phyloP scores from a whole-genome alignment of 805 yeast genomes.

The Candida multigemmis region DNA sequence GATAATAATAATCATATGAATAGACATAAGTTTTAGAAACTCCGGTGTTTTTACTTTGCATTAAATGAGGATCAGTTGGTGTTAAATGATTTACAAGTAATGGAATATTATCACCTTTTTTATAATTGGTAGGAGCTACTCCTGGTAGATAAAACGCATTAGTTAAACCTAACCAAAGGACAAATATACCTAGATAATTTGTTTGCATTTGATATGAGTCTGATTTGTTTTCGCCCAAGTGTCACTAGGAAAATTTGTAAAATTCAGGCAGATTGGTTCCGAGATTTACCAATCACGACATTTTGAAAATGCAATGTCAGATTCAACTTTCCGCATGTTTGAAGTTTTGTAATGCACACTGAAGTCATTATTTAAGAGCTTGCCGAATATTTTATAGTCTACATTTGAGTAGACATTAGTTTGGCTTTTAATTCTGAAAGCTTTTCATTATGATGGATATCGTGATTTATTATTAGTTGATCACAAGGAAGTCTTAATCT shows the following conservation, averaged over 20 bases:
- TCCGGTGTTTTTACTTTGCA: slow-evolving; percentile 14
- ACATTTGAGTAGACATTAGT: slow-evolving; percentile 2
- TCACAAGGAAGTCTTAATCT: slow-evolving; percentile 52
- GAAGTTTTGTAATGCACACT: neutral
- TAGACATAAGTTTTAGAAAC: slow-evolving; percentile 49
- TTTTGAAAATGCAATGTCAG: neutral
- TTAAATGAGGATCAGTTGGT: slow-evolving; percentile 48
- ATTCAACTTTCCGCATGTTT: neutral
- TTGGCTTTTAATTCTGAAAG: slow-evolving; percentile 6
- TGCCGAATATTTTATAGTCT: neutral
- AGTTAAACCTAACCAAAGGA: slow-evolving; percentile 8
- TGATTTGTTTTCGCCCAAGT: neutral
- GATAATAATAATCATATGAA: slow-evolving; percentile 78
- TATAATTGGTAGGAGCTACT: slow-evolving; percentile 88
- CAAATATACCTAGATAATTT: neutral
- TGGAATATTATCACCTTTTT: slow-evolving; percentile 62
- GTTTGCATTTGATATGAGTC: neutral
- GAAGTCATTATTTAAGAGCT: neutral
- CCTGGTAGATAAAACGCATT: slow-evolving; percentile 87
- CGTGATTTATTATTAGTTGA: slow-evolving; percentile 38
- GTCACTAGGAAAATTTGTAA: neutral
- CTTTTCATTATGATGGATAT: slow-evolving; percentile 13
- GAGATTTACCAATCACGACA: neutral
- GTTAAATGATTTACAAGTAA: slow-evolving; percentile 85
- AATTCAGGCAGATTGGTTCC: neutral